Evolutionary conservation across 345 rosid genomes (phyloP).

Genomic region (Fremontodendron californicum): DNA sequence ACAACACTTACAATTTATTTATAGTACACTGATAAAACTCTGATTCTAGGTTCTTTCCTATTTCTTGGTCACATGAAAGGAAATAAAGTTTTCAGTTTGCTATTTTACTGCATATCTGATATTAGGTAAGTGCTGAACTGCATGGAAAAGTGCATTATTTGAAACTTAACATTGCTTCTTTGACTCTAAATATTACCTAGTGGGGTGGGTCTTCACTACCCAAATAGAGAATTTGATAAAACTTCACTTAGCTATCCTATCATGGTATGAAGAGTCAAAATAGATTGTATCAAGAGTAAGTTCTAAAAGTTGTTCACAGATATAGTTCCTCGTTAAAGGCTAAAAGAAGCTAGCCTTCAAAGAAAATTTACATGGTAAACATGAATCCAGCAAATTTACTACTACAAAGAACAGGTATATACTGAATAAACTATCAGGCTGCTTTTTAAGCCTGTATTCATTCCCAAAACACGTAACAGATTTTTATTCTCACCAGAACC

Average conservation of each 20-base stretch:
- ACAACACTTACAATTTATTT: not conserved
- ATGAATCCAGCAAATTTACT: not conserved
- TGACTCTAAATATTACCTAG: not conserved
- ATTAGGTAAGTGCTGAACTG: not conserved
- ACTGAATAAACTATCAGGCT: not conserved
- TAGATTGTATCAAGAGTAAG: not conserved
- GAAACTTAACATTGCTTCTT: not conserved
- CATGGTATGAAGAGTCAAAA: not conserved
- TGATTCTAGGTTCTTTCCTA: not conserved
- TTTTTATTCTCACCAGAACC: not conserved
- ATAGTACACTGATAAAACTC: too few species aligned
- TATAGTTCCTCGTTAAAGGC: not conserved
- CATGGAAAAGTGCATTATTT: not conserved
- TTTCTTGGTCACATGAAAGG: not conserved
- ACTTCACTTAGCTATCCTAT: not conserved
- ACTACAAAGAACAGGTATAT: not conserved
- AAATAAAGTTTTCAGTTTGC: not conserved
- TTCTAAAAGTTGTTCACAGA: not conserved
- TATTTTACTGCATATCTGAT: not conserved
- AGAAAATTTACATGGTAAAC: not conserved
- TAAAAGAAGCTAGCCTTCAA: not conserved
- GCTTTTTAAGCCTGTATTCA: not conserved
- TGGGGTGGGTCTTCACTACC: not conserved
- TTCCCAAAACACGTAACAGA: not conserved
- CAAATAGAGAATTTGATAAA: not conserved